phyloP scores from a whole-genome alignment of 164 flowering plant species.

The Vitis riparia region DNA sequence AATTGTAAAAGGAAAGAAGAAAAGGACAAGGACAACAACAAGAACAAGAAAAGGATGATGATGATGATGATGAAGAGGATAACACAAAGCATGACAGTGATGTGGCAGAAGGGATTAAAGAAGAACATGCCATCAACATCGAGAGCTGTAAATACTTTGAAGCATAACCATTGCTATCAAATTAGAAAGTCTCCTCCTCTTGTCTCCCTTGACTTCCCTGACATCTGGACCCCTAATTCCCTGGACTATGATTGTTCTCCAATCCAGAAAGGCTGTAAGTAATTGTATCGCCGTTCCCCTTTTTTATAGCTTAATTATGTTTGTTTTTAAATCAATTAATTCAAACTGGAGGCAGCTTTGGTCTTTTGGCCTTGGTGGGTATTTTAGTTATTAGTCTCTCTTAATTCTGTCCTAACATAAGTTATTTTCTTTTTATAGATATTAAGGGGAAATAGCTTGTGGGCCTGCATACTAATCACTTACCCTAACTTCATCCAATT shows the following conservation, averaged over 20 bases:
- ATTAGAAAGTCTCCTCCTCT: slow-evolving; percentile 37
- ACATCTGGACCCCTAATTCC: slow-evolving; percentile 38
- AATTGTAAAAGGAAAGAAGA: no score
- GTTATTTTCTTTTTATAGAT: no score
- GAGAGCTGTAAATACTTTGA: not conserved
- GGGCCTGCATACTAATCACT: no score
- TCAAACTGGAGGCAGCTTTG: no score
- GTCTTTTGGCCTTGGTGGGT: no score
- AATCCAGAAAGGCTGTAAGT: slow-evolving; percentile 11
- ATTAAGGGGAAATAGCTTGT: no score
- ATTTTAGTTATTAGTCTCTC: no score
- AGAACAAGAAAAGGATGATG: not conserved
- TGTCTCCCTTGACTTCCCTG: slow-evolving; percentile 49
- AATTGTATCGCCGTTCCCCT: not conserved
- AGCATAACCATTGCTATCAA: slow-evolving; percentile 7
- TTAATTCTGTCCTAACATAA: no score
- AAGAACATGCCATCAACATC: slow-evolving; percentile 1
- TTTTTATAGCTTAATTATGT: not conserved
- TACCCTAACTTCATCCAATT: no score
- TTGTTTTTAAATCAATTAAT: not conserved
- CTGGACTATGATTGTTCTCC: slow-evolving; percentile 7
- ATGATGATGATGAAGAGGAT: slow-evolving; percentile 1
- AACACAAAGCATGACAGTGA: not conserved
- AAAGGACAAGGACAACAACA: no score
- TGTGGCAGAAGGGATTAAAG: slow-evolving; percentile 11